Base-by-base conservation (phyloP, 306 rosid species). In the Dryas drummondii region DNA sequence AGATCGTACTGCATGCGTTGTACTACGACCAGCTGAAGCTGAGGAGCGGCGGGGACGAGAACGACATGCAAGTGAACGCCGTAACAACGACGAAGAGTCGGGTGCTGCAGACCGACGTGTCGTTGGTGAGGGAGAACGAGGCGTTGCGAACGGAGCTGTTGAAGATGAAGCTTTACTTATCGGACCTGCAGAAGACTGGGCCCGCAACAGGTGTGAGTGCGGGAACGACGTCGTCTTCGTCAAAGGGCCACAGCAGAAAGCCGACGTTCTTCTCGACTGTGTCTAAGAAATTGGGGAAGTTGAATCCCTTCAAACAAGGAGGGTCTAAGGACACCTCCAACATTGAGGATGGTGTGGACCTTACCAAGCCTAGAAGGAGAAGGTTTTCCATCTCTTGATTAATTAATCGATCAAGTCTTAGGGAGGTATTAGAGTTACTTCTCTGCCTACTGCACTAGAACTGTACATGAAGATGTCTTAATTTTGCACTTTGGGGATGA, bases 231-330 rank as follows among this genome's bases (percentile, higher is more conserved):
- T 80, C 91, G 47, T 78, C 82, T 5, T 13, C 84, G 11, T 64
- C 82, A 1, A 44, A 59, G 4, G 76, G 47, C 1, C 72, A 62
- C 19, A 40, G 75, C 0, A 88, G 61, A 65, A 91, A 62, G 81
- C 58, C 81, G 7, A 91, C 86, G 13, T 91, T 94, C 82, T 91
- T 91, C 63, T 88, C 94, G 0, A 76, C 97, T 0, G 52, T 94
- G 82, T 88, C 97, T 0, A 91, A 86, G 89, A 91, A 83, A 14
- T 74, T 94, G 19, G 89, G 96, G 4, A 91, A 82, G 85, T 49
- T 94, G 72, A 94, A 94, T 73, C 98, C 98, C 0, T 94, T 94
- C 75, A 89, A 83, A 68, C 59, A 82, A n/a, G 96, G 91, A n/a
- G 96, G 91, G 12, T 87, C 98, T 0, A 93, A 93, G 82, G 98